A percentile compares a stretch with the other conserved stretches of the same genome.
phyloP scores from a whole-genome alignment of 208 protist species.

The Endotrypanum monterogeii region DNA sequence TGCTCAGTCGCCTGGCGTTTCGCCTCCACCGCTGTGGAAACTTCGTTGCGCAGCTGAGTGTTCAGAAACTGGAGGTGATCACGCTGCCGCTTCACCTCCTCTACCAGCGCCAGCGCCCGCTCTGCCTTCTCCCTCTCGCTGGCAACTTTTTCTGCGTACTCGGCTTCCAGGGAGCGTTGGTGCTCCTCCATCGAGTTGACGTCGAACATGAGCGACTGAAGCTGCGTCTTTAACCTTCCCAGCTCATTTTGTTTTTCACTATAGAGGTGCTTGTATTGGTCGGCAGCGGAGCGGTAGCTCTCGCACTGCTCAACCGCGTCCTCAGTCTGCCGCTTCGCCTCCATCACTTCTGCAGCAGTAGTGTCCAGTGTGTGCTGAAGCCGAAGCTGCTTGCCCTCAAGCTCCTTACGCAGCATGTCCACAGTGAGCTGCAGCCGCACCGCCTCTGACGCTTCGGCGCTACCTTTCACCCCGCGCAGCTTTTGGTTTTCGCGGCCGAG shows the following conservation, averaged over 20 bases:
- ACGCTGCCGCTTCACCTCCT: constrained; percentile 54
- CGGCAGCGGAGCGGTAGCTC: constrained; percentile 39
- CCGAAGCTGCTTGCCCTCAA: constrained; percentile 38
- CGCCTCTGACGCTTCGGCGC: constrained; percentile 35
- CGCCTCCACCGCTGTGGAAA: constrained; percentile 28
- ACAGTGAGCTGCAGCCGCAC: constrained; percentile 41
- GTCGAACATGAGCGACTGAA: constrained; percentile 37
- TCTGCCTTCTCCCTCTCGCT: constrained; percentile 40
- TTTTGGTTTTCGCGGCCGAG: constrained; percentile 52
- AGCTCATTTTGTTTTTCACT: constrained; percentile 47
- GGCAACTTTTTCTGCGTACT: constrained; percentile 27
- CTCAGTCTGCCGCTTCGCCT: constrained; percentile 21
- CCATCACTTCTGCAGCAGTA: constrained; percentile 18
- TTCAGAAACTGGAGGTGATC: constrained; percentile 51
- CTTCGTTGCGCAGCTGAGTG: constrained; percentile 43
- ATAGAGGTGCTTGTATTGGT: constrained; percentile 56
- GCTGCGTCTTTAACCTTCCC: constrained; percentile 35
- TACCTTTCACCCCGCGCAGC: constrained; percentile 33
- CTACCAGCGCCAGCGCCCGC: constrained; percentile 20
- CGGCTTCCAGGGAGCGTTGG: constrained; percentile 32
- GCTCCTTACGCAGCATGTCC: constrained; percentile 48
- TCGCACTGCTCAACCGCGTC: constrained; percentile 44
- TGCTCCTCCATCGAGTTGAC: constrained; percentile 39
- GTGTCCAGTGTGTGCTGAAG: constrained; percentile 27
- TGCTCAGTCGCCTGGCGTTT: constrained; percentile 31